phyloP scores from a whole-genome alignment of 164 flowering plant genomes.

The Tinospora cordifolia region DNA sequence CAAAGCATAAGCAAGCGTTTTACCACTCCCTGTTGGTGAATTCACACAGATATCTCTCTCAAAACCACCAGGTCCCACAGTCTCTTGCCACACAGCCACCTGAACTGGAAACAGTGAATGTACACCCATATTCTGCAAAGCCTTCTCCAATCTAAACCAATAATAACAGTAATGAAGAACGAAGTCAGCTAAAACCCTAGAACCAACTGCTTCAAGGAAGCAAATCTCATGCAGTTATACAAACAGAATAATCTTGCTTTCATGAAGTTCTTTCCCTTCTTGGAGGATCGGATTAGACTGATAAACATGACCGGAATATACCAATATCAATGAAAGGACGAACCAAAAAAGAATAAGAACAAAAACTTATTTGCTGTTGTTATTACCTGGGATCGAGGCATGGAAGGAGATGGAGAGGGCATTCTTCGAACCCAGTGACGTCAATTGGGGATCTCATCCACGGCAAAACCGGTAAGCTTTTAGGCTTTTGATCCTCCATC shows the following conservation, averaged over 20 bases:
- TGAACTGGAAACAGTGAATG: conserved; percentile 80
- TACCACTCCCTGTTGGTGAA: conserved; percentile 93
- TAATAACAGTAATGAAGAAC: neutral
- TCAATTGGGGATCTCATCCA: conserved; percentile 92
- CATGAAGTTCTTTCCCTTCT: no score
- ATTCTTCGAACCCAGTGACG: conserved; percentile 30
- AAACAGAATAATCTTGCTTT: no score
- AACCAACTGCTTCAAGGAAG: neutral
- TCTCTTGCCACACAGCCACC: conserved; percentile 89
- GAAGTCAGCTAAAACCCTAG: neutral
- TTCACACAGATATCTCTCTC: conserved; percentile 79
- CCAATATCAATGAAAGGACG: neutral
- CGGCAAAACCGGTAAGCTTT: conserved; percentile 49
- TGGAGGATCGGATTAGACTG: no score
- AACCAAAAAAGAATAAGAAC: no score
- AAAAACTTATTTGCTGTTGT: no score
- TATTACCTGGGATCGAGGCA: conserved; percentile 55
- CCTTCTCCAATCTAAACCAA: conserved; percentile 50
- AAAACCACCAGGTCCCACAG: conserved; percentile 80
- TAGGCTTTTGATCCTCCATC: conserved; percentile 32
- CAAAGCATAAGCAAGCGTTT: conserved; percentile 82
- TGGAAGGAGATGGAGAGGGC: conserved; percentile 51
- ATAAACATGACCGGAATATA: no score
- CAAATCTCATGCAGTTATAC: no score
- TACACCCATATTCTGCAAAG: conserved; percentile 51